Evolutionary conservation across 768 basidiomycete genomes (phyloP).

Genomic region (Rhodotorula graminis): DNA sequence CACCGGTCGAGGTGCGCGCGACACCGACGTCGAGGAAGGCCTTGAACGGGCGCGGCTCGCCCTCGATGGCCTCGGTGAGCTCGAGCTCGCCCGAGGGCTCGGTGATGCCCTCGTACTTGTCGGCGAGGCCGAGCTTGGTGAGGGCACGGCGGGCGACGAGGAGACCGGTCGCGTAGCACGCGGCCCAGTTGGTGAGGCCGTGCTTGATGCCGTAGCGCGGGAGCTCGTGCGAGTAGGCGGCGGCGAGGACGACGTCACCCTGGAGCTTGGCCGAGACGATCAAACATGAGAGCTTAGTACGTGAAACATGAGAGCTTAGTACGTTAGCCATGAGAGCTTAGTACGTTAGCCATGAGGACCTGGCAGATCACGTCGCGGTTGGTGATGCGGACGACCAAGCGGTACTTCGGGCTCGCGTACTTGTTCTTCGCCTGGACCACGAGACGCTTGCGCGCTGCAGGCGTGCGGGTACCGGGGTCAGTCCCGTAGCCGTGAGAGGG

Average conservation of each 20-base stretch:
- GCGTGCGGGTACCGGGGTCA: too few relatives aligned
- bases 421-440: conserved; percentile 99
- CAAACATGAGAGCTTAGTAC: too few relatives aligned
- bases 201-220: conserved; percentile 95
- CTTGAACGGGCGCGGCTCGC: conserved; percentile 98
- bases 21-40: conserved; percentile 97
- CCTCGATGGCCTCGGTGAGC: conserved; percentile 80
- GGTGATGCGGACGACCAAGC: conserved; percentile 97
- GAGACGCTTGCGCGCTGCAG: conserved; percentile 87
- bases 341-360: neutral
- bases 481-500: too few relatives aligned
- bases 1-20: conserved; percentile 93
- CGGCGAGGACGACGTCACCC: conserved; percentile 86
- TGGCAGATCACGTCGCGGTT: conserved; percentile 94
- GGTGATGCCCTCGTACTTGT: conserved; percentile 91
- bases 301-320: neutral
- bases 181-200: conserved; percentile 98
- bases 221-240: conserved; percentile 85
- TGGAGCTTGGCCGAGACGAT: conserved; percentile 95
- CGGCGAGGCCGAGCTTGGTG: conserved; percentile 88
- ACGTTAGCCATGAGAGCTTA: neutral
- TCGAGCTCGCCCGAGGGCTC: conserved; percentile 84
- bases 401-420: conserved; percentile 78
- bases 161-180: conserved; percentile 95
- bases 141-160: conserved; percentile 90